Percentiles rank a stretch among this genome's conserved stretches.
Conservation (phyloP, 805 yeast species). For the Zygosaccharomyces rouxii region DNA sequence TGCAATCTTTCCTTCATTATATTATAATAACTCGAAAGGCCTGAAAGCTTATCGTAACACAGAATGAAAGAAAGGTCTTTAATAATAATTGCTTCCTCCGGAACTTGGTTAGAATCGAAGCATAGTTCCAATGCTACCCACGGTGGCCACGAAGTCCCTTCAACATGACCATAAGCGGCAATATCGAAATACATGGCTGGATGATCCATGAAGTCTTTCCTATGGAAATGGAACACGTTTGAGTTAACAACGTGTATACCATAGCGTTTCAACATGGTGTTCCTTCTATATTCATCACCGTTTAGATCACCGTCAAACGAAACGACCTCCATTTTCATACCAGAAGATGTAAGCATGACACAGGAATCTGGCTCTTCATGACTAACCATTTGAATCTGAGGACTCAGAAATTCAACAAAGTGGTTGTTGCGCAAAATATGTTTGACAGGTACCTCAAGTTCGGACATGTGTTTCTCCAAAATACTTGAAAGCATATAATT, state of each 20-base stretch:
- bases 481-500: conserved; percentile 15
- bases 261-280: conserved; percentile 57
- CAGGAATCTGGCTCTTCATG: conserved; percentile 51
- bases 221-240: conserved; percentile 62
- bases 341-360: conserved; percentile 68
- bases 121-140: conserved; percentile 77
- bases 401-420: conserved; percentile 64
- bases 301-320: conserved; percentile 49
- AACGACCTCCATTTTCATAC: conserved; percentile 63
- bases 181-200: conserved; percentile 44
- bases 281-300: conserved; percentile 42
- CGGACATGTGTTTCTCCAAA: conserved; percentile 51
- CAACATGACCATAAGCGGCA: conserved; percentile 55
- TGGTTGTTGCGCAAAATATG: conserved; percentile 49
- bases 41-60: conserved; percentile 51
- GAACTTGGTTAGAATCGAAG: conserved; percentile 46
- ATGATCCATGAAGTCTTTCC: conserved; percentile 42
- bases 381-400: conserved; percentile 72
- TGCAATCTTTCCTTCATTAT: conserved; percentile 30
- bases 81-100: conserved; percentile 48
- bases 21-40: conserved; percentile 38
- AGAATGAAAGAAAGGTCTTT: conserved; percentile 60
- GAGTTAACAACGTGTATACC: conserved; percentile 69
- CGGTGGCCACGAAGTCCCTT: conserved; percentile 69
- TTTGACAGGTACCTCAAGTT: conserved; percentile 34